phyloP scores from a whole-genome alignment of 2,329 filamentous ascomycete genomes.

The Diaporthe australafricana region DNA sequence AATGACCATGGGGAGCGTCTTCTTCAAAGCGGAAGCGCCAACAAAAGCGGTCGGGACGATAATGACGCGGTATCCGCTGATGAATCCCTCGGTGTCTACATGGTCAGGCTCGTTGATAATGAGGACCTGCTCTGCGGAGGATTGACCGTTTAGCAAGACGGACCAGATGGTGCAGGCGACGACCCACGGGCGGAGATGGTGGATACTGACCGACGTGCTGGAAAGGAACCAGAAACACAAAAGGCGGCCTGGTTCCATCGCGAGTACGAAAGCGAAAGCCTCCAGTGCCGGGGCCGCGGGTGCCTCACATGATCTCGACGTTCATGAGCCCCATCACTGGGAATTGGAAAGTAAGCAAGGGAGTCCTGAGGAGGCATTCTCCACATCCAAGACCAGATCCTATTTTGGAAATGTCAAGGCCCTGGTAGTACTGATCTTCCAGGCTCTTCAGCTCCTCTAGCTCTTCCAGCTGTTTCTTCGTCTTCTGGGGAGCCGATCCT shows the following conservation, averaged over 20 bases:
- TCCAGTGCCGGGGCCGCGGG: not conserved
- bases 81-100: rapidly evolving
- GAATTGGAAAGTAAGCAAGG: not conserved
- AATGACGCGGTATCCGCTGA: not conserved
- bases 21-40: not conserved
- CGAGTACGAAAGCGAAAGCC: not conserved
- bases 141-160: not conserved
- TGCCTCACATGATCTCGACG: not conserved
- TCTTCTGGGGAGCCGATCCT: not conserved
- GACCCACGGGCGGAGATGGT: not conserved
- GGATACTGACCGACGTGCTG: not conserved
- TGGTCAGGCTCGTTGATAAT: not conserved
- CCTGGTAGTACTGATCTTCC: not conserved
- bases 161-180: not conserved
- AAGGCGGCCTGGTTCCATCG: too few species aligned
- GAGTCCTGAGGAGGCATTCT: not conserved
- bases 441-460: rapidly evolving
- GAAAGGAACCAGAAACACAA: not conserved
- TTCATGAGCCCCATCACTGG: not conserved
- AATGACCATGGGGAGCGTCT: not conserved
- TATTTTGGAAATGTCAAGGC: not conserved
- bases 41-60: not conserved
- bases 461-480: too few species aligned
- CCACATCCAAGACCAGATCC: not conserved
- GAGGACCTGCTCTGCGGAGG: not conserved